Conservation (phyloP, 2,329 filamentous ascomycete genomes). For the Penicillium sp. region DNA sequence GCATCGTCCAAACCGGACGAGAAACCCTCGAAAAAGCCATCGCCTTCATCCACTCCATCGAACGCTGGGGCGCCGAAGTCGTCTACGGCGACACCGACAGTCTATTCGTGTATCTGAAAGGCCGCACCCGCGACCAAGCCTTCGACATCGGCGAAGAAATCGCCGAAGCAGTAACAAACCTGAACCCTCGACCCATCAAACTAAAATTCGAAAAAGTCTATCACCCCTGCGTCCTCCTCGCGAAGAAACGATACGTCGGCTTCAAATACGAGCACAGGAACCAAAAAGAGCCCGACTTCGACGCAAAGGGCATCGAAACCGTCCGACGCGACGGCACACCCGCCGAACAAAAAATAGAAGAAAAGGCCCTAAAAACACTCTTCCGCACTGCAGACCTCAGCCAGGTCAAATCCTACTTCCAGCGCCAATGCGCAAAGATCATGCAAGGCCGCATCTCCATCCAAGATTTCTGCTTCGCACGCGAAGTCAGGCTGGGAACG, state of each 20-base stretch:
- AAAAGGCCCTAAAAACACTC: slow-evolving; percentile 81
- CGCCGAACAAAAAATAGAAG: slow-evolving; percentile 94
- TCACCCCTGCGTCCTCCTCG: slow-evolving; percentile 86
- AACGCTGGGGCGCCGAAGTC: slow-evolving; percentile 89
- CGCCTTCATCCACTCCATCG: slow-evolving; percentile 82
- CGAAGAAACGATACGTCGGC: slow-evolving; percentile 97
- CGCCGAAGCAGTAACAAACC: slow-evolving; percentile 76
- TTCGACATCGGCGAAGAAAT: slow-evolving; percentile 94
- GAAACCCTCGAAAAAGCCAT: slow-evolving; percentile 95
- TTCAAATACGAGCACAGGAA: slow-evolving; percentile 86
- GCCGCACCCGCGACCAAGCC: slow-evolving; percentile 80
- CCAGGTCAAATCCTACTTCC: slow-evolving; percentile 85
- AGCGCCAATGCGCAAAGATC: slow-evolving; percentile 85
- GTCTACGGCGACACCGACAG: slow-evolving; percentile 98
- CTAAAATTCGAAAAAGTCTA: slow-evolving; percentile 99
- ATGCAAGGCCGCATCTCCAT: slow-evolving; percentile 84
- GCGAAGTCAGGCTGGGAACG: slow-evolving; percentile 83
- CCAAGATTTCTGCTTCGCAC: slow-evolving; percentile 94
- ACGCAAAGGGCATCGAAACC: slow-evolving; percentile 98
- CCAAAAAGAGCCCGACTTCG: slow-evolving; percentile 81
- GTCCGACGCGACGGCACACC: slow-evolving; percentile 92
- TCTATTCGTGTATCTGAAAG: slow-evolving; percentile 84
- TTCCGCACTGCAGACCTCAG: slow-evolving; percentile 89
- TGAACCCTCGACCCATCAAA: slow-evolving; percentile 88
- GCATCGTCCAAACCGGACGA: slow-evolving; percentile 91